These are phyloP conservation scores for Fonsecaea multimorphosa DNA, from an alignment of 2,329 filamentous ascomycete genomes.

Conservation along the genomic window DNA sequence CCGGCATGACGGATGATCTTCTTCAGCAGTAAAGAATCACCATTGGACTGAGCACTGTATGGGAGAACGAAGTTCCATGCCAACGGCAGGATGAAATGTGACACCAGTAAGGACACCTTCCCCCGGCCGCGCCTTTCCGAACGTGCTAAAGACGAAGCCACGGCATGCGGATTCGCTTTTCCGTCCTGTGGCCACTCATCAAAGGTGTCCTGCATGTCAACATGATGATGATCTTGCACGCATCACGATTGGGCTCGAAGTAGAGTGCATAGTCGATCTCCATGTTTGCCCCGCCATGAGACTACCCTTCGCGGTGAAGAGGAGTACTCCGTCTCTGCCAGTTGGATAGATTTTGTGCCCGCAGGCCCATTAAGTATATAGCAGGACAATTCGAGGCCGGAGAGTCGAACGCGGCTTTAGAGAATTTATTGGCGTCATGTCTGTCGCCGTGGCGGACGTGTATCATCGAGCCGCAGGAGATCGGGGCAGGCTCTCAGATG, in stretches of 20 bases:
- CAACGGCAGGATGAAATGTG: conserved; percentile 50
- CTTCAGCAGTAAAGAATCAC: background rate
- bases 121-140: conserved; percentile 46
- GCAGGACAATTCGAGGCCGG: background rate
- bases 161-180: conserved; percentile 43
- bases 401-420: conserved; percentile 5
- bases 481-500: conserved; percentile 9
- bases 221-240: no score
- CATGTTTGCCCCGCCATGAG: conserved; percentile 42
- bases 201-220: conserved; percentile 48
- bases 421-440: conserved; percentile 1
- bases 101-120: conserved; percentile 46
- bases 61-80: conserved; percentile 56
- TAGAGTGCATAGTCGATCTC: conserved; percentile 45
- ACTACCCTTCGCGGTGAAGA: background rate
- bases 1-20: background rate
- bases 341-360: conserved; percentile 46
- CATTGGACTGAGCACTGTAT: background rate
- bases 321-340: conserved; percentile 46
- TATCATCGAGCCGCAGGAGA: background rate
- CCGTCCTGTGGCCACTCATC: conserved; percentile 47
- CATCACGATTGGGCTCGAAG: conserved; percentile 46
- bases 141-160: conserved; percentile 43
- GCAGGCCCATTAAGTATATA: no score
- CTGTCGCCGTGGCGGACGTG: background rate